Conservation (phyloP, 306 rosid species). For the Canavalia gladiata region DNA sequence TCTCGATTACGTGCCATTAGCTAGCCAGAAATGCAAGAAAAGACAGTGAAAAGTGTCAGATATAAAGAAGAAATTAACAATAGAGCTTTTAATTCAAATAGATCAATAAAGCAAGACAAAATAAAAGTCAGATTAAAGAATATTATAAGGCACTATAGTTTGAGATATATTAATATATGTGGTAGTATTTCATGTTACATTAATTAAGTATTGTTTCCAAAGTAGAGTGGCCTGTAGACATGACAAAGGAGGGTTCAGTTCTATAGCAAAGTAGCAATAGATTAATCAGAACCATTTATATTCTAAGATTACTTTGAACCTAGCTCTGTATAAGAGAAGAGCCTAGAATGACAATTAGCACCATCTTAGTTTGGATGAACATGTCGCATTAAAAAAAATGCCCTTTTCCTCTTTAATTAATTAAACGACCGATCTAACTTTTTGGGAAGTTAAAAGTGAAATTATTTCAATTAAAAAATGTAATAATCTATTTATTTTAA, state of each 20-base stretch:
- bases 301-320: neutral
- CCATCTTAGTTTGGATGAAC: neutral
- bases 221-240: slow-evolving; percentile 54
- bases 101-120: slow-evolving; percentile 25
- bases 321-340: neutral
- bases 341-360: neutral
- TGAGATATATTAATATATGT: neutral
- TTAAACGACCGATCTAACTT: too few species aligned
- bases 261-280: neutral
- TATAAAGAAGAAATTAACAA: neutral
- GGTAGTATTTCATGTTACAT: neutral
- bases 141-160: slow-evolving; percentile 1
- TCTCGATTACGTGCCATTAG: slow-evolving; percentile 5
- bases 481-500: too few species aligned
- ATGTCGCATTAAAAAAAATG: neutral
- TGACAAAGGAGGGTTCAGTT: slow-evolving; percentile 54
- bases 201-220: slow-evolving; percentile 15
- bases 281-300: neutral
- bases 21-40: neutral
- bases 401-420: too few species aligned
- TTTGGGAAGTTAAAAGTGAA: too few species aligned
- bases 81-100: neutral
- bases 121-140: slow-evolving; percentile 5
- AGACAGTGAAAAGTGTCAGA: slow-evolving; percentile 8
- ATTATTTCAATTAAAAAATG: too few species aligned